Evolutionary conservation across 768 basidiomycete genomes (phyloP).

Genomic region (Suillus plorans): DNA sequence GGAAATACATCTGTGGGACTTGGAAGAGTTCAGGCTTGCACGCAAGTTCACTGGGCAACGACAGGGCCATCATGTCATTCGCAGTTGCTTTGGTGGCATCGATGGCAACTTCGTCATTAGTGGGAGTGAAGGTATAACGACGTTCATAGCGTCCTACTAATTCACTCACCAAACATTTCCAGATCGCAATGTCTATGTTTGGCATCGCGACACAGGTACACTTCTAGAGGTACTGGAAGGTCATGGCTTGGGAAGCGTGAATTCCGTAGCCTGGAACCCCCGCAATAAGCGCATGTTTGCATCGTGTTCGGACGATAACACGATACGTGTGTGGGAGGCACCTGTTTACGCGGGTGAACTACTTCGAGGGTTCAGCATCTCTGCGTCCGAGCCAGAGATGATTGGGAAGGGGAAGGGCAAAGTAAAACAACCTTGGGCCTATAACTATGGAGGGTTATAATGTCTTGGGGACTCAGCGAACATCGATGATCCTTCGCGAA

Average conservation of each 20-base stretch:
- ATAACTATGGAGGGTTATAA: slow-evolving; percentile 14
- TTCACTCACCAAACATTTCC: slow-evolving; percentile 16
- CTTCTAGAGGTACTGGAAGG: slow-evolving; percentile 88
- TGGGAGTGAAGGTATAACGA: slow-evolving; percentile 85
- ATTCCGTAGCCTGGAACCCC: slow-evolving; percentile 96
- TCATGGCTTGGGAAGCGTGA: slow-evolving; percentile 88
- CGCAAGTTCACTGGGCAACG: slow-evolving; percentile 86
- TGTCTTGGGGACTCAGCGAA: not conserved
- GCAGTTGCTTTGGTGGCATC: slow-evolving; percentile 91
- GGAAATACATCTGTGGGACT: slow-evolving; percentile 91
- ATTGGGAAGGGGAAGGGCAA: slow-evolving; percentile 68
- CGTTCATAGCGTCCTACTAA: not conserved
- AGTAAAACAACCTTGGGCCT: slow-evolving; percentile 46
- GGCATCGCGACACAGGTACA: slow-evolving; percentile 84
- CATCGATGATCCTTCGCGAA: slow-evolving; percentile 1
- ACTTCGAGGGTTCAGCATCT: slow-evolving; percentile 19
- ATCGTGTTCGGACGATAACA: slow-evolving; percentile 90
- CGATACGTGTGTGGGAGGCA: slow-evolving; percentile 86
- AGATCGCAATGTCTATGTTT: slow-evolving; percentile 95
- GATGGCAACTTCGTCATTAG: slow-evolving; percentile 88
- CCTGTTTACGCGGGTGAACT: slow-evolving; percentile 20
- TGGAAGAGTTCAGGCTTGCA: slow-evolving; percentile 64
- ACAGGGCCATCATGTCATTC: slow-evolving; percentile 82
- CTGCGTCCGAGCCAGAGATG: slow-evolving; percentile 19
- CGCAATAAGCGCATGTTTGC: slow-evolving; percentile 90